A percentile compares a stretch with the other conserved stretches of the same genome.
These are phyloP conservation scores for Amphichorda felina DNA, from an alignment of 2,329 filamentous ascomycete genomes.

Conservation along the genomic window DNA sequence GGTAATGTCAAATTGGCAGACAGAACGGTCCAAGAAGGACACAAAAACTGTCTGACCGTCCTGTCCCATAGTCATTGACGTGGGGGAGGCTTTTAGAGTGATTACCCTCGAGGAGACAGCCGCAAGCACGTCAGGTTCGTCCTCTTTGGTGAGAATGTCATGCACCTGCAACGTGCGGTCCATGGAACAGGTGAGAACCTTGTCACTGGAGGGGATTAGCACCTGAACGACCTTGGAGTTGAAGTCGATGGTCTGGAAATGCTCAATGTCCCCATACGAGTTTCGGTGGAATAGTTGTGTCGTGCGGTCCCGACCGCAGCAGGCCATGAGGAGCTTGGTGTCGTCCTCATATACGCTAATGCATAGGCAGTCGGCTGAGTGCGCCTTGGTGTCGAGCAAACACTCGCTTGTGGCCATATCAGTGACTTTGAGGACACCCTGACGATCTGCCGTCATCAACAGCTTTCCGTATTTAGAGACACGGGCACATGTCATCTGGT, in stretches of 20 bases:
- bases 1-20: constrained; percentile 49
- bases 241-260: constrained; percentile 91
- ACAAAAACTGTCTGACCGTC: constrained; percentile 48
- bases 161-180: constrained; percentile 81
- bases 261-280: constrained; percentile 47
- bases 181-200: constrained; percentile 73
- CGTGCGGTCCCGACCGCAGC: constrained; percentile 80
- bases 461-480: constrained; percentile 50
- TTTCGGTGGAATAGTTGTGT: constrained; percentile 71
- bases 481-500: constrained; percentile 48
- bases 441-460: constrained; percentile 75
- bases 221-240: constrained; percentile 69
- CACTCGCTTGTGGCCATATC: constrained; percentile 50
- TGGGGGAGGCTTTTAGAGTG: constrained; percentile 73
- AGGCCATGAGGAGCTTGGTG: constrained; percentile 58
- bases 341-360: constrained; percentile 60
- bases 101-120: constrained; percentile 70
- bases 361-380: constrained; percentile 74
- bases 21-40: constrained; percentile 46
- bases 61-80: constrained; percentile 65
- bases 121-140: constrained; percentile 52
- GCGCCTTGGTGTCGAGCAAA: constrained; percentile 67
- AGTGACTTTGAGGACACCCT: constrained; percentile 67
- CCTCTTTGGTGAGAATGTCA: constrained; percentile 61
- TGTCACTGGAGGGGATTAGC: constrained; percentile 63